phyloP scores from a whole-genome alignment of 306 rosid genomes.

The Datisca glomerata region DNA sequence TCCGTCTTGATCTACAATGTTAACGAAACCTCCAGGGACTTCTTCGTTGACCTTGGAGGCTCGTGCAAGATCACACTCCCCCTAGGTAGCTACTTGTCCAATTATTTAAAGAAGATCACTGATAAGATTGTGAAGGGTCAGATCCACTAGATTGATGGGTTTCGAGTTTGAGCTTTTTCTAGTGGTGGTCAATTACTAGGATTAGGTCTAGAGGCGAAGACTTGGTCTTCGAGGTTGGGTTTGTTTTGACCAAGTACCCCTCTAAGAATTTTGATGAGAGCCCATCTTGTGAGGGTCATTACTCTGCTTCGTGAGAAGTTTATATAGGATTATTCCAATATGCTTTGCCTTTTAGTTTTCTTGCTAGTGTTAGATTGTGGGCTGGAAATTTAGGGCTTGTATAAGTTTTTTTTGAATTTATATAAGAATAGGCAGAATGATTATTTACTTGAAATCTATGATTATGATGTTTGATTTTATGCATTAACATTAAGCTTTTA shows the following conservation, averaged over 20 bases:
- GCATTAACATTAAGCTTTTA: no score
- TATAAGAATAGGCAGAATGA: no score
- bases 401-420: no score
- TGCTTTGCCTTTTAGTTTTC: neutral
- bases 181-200: slow-evolving; percentile 95
- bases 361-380: no score
- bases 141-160: slow-evolving; percentile 62
- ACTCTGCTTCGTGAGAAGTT: slow-evolving; percentile 58
- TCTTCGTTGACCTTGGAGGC: slow-evolving; percentile 51
- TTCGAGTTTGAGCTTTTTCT: slow-evolving; percentile 71
- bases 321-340: slow-evolving; percentile 6
- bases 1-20: slow-evolving; percentile 33
- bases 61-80: slow-evolving; percentile 85
- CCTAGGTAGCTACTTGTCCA: slow-evolving; percentile 78
- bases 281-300: slow-evolving; percentile 74
- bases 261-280: slow-evolving; percentile 55
- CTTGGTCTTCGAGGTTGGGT: slow-evolving; percentile 81
- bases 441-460: no score
- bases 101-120: slow-evolving; percentile 48
- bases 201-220: slow-evolving; percentile 68
- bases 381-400: no score
- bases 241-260: slow-evolving; percentile 70
- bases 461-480: no score
- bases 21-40: slow-evolving; percentile 59
- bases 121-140: slow-evolving; percentile 63